These are phyloP conservation scores for Geotrichum aggregatum DNA, from an alignment of 1,139 yeast genomes.

Conservation along the genomic window DNA sequence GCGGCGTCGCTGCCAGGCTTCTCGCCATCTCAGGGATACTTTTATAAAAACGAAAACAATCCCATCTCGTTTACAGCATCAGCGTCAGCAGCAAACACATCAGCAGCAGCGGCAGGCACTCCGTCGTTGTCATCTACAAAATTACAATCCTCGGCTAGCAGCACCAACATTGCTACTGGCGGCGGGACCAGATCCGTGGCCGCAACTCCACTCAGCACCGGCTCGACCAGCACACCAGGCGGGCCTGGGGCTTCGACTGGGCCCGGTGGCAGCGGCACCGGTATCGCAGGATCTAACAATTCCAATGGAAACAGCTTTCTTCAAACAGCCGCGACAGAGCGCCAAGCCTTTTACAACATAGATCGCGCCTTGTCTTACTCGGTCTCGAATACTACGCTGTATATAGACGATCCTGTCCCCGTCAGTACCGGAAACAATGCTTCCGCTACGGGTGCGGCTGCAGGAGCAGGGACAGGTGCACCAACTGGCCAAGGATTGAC, in stretches of 20 bases:
- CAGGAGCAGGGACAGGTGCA: slow-evolving; percentile 8
- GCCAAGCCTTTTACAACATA: slow-evolving; percentile 27
- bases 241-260: no score
- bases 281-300: slow-evolving; percentile 12
- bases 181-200: neutral
- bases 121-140: neutral
- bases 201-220: neutral
- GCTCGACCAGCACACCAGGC: neutral
- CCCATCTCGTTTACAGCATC: slow-evolving; percentile 1
- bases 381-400: slow-evolving; percentile 24
- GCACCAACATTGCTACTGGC: neutral
- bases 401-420: slow-evolving; percentile 23
- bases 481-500: slow-evolving; percentile 16
- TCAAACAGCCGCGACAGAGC: slow-evolving; percentile 24
- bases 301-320: slow-evolving; percentile 14
- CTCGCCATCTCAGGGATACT: slow-evolving; percentile 39
- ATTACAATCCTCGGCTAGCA: neutral
- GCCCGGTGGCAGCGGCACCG: slow-evolving; percentile 11
- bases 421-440: slow-evolving; percentile 6
- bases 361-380: slow-evolving; percentile 29
- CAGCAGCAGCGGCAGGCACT: neutral
- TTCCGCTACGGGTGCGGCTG: slow-evolving; percentile 8
- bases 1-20: slow-evolving; percentile 37
- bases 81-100: slow-evolving; percentile 1
- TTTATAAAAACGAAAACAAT: slow-evolving; percentile 26